Evolutionary conservation across 352 stramenopile genomes (phyloP), one percentile per base, ranked within the genome.

Genomic region (Blastocystis sp.): DNA sequence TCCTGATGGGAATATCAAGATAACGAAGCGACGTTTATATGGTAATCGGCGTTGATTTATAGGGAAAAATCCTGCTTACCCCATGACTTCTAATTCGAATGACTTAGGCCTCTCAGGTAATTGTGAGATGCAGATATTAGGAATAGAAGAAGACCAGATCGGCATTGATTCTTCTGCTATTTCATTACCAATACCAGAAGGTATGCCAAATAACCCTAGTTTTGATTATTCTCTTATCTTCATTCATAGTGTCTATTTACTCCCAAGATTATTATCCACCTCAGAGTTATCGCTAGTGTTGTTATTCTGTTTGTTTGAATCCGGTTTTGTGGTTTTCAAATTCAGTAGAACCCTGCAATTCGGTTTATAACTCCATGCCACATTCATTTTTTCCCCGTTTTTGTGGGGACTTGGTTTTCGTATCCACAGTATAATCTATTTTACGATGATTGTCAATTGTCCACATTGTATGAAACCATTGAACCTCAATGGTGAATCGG

Each of bases 251-350:
- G 54, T 64, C 44, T n/a, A 81, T 81, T 37, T 81, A 81, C 48
- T 60, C 70, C 27, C 70, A 81, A 64, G 70, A 81, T 40, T 81
- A 81, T 44, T 81, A 59, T 60, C 70, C 70, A 35, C 70, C 70
- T 30, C 70, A 81, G 62, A 56, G 4, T 40, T 81, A 60, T 64
- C 13, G 30, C 24, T 81, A 60, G 24, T 64, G 6, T 81, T 0
- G 30, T 60, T 60, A n/a, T 22, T 57, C 30, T 62, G 56, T 62
- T 62, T 33, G 19, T 33, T 33, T 62, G 27, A n/a, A 15, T 62
- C 3, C 56, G 3, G 6, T 62, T 62, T 15, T 62, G 56, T 7
- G 27, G 3, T 62, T 7, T n/a, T 22, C 13, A 22, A 22, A 22
- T 62, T 62, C 56, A 62, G 2, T 33, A 62, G 19, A 13, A 62